These are phyloP conservation scores for Xylaria sp. DNA, from an alignment of 2,329 filamentous ascomycete genomes.

Conservation along the genomic window DNA sequence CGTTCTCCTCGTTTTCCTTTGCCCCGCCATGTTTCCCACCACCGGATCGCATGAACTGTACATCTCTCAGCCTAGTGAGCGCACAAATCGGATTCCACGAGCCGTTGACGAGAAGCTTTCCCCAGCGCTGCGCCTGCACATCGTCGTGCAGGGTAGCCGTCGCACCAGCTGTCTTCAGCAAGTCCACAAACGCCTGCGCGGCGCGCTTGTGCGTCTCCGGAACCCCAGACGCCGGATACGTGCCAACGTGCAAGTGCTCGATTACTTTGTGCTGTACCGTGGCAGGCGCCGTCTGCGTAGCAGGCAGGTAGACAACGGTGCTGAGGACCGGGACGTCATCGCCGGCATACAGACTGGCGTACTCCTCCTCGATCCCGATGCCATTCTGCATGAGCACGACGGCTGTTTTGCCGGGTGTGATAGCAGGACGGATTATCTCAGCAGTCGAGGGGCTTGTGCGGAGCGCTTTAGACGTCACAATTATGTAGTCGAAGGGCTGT, in stretches of 20 bases:
- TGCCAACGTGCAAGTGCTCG: conserved; percentile 61
- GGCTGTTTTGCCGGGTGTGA: conserved; percentile 51
- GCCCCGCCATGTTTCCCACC: background rate
- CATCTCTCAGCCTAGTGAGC: conserved; percentile 59
- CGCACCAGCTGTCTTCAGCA: conserved; percentile 57
- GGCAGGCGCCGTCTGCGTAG: conserved; percentile 60
- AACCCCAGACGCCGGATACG: conserved; percentile 54
- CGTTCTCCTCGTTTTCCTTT: conserved; percentile 26
- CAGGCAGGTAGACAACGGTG: conserved; percentile 63
- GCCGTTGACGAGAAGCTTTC: conserved; percentile 65
- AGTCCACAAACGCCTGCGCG: conserved; percentile 52
- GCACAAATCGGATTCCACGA: conserved; percentile 67
- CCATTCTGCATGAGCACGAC: conserved; percentile 69
- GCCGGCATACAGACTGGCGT: conserved; percentile 55
- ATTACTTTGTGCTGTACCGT: conserved; percentile 57
- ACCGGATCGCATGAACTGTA: conserved; percentile 53
- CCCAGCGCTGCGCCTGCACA: conserved; percentile 64
- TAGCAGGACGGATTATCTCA: conserved; percentile 46
- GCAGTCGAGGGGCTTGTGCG: conserved; percentile 43
- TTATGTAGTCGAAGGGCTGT: conserved; percentile 45
- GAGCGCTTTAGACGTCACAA: conserved; percentile 46
- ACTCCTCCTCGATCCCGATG: conserved; percentile 64
- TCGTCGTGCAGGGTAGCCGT: conserved; percentile 57
- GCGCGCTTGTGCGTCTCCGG: conserved; percentile 44
- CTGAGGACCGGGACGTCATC: conserved; percentile 60